A percentile compares a stretch with the other conserved stretches of the same genome.
phyloP scores from a whole-genome alignment of 2,329 filamentous ascomycete species.

The Orbilia blumenaviensis region DNA sequence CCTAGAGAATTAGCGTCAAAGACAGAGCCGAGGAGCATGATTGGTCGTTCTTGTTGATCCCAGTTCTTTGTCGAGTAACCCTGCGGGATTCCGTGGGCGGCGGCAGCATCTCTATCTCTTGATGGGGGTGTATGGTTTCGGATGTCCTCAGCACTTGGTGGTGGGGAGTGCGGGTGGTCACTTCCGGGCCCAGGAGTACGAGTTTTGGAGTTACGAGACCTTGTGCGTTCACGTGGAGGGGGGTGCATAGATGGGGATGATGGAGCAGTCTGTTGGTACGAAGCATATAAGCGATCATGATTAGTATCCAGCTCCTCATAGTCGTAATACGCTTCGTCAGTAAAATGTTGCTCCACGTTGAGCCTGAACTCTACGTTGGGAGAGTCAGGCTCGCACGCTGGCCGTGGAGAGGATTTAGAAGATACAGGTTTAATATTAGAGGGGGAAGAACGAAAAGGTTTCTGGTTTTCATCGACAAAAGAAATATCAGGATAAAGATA shows the following conservation, averaged over 20 bases:
- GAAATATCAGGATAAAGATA: conserved; percentile 53
- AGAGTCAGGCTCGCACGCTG: conserved; percentile 51
- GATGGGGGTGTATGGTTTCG: conserved; percentile 51
- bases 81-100: conserved; percentile 78
- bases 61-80: conserved; percentile 98
- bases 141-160: conserved; percentile 46
- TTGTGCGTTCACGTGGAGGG: conserved; percentile 37
- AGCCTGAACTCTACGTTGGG: conserved; percentile 54
- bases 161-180: conserved; percentile 49
- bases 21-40: conserved; percentile 91
- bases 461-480: conserved; percentile 33
- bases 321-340: conserved; percentile 47
- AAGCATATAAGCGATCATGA: conserved; percentile 53
- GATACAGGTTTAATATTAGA: conserved; percentile 51
- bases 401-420: conserved; percentile 41
- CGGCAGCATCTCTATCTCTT: conserved; percentile 62
- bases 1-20: conserved; percentile 97
- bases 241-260: conserved; percentile 50
- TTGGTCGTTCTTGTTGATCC: conserved; percentile 93
- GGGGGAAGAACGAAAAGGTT: conserved; percentile 32
- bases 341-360: conserved; percentile 48
- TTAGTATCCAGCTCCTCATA: conserved; percentile 53
- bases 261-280: conserved; percentile 47
- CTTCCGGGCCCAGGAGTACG: conserved; percentile 49
- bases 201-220: conserved; percentile 48